These are phyloP conservation scores for Meyerozyma guilliermondii DNA, from an alignment of 1,139 yeast species.

Conservation along the genomic window DNA sequence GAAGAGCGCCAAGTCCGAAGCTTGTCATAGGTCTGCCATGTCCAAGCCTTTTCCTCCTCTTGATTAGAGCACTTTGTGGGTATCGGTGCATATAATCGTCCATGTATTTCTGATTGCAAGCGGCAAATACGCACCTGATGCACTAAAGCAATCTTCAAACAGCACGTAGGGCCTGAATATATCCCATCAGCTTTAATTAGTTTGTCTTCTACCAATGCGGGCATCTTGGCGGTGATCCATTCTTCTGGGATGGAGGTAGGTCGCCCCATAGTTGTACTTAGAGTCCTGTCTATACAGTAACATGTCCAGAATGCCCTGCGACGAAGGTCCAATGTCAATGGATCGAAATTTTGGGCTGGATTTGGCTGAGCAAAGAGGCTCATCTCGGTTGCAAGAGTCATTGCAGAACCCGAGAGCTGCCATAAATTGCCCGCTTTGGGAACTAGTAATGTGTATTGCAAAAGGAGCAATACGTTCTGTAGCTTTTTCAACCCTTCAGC, in stretches of 20 bases:
- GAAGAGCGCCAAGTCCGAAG: constrained; percentile 2
- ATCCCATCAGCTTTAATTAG: not conserved
- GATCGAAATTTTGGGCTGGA: constrained; percentile 1
- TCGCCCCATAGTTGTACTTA: constrained; percentile 2
- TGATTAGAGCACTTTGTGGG: not conserved
- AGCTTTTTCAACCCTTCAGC: not conserved
- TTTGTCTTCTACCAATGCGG: not conserved
- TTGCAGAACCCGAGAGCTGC: constrained; percentile 3
- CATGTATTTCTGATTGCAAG: not conserved
- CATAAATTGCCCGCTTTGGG: constrained; percentile 1
- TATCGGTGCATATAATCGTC: not conserved
- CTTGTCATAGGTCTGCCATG: constrained; percentile 2
- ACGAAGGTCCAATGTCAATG: constrained; percentile 2
- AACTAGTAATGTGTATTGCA: constrained; percentile 1
- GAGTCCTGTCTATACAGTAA: constrained; percentile 2
- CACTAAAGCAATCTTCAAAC: constrained; percentile 2
- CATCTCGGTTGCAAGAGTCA: constrained; percentile 2
- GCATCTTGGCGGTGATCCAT: constrained; percentile 2
- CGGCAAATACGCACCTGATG: constrained; percentile 1
- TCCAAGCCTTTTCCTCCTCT: not conserved
- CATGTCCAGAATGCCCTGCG: constrained; percentile 2
- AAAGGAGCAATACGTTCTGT: not conserved
- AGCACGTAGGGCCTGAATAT: not conserved
- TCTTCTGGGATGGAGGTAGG: constrained; percentile 1
- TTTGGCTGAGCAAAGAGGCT: constrained; percentile 1